phyloP scores from a whole-genome alignment of 2,329 filamentous ascomycete genomes.

The Karstenula rhodostoma region DNA sequence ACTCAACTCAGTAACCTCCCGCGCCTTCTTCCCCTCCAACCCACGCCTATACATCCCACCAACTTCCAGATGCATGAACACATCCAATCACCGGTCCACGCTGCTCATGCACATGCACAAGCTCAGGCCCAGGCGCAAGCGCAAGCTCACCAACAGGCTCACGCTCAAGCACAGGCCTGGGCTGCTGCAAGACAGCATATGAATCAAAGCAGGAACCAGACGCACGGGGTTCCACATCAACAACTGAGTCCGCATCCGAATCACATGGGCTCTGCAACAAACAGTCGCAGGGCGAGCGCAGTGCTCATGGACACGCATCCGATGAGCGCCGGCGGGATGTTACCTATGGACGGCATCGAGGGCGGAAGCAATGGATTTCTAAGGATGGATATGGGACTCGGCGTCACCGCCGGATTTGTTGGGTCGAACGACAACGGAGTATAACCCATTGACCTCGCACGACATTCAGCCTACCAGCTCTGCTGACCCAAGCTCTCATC shows the following conservation, averaged over 20 bases:
- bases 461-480: not conserved
- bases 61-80: slow-evolving; percentile 32
- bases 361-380: slow-evolving; percentile 43
- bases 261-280: slow-evolving; percentile 42
- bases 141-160: slow-evolving; percentile 30
- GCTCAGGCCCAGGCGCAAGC: slow-evolving; percentile 36
- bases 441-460: slow-evolving; percentile 8
- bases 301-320: slow-evolving; percentile 43
- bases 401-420: slow-evolving; percentile 37
- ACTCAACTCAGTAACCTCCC: slow-evolving; percentile 29
- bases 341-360: slow-evolving; percentile 46
- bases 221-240: slow-evolving; percentile 37
- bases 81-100: slow-evolving; percentile 28
- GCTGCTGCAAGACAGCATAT: slow-evolving; percentile 47
- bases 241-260: slow-evolving; percentile 30
- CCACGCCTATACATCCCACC: slow-evolving; percentile 40
- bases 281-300: slow-evolving; percentile 40
- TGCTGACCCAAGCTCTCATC: not conserved
- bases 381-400: slow-evolving; percentile 42
- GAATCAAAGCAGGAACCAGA: slow-evolving; percentile 46
- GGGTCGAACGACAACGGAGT: slow-evolving; percentile 34
- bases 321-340: slow-evolving; percentile 30
- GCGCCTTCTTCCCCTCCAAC: slow-evolving; percentile 39
- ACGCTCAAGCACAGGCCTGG: slow-evolving; percentile 34
- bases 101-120: slow-evolving; percentile 37